Conservation (phyloP, 1,284 basidiomycete species). For the Entoloma clypeatum region DNA sequence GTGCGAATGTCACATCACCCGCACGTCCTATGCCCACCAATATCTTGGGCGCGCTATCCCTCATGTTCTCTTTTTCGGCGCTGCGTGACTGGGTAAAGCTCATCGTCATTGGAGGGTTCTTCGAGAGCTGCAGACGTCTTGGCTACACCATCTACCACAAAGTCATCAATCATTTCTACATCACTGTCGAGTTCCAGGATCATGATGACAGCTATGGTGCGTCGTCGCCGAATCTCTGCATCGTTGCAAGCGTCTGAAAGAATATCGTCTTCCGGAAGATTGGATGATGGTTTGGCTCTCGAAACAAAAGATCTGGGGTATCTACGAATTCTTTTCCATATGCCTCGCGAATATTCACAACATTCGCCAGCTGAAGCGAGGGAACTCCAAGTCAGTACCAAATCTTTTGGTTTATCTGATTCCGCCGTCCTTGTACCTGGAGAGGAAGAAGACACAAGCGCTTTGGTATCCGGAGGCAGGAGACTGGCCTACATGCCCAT, state of each 20-base stretch:
- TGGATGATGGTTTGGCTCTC: conserved; percentile 66
- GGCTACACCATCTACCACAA: conserved; percentile 40
- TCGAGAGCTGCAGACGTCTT: conserved; percentile 55
- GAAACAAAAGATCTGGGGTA: conserved; percentile 46
- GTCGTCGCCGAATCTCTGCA: conserved; percentile 19
- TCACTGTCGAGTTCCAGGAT: conserved; percentile 60
- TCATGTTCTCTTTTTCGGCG: conserved; percentile 48
- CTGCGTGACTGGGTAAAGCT: conserved; percentile 65
- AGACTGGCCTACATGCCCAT: conserved; percentile 49
- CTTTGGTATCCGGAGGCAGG: conserved; percentile 26
- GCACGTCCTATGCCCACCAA: conserved; percentile 12
- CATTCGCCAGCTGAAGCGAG: conserved; percentile 37
- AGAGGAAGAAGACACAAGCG: conserved; percentile 32
- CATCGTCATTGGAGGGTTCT: conserved; percentile 52
- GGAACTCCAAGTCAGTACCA: conserved; percentile 50
- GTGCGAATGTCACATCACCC: neutral
- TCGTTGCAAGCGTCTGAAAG: conserved; percentile 1
- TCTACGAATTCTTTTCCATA: conserved; percentile 12
- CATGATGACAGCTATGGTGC: conserved; percentile 56
- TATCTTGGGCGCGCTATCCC: conserved; percentile 31
- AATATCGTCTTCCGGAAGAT: conserved; percentile 28
- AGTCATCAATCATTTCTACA: conserved; percentile 50
- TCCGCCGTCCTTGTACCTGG: conserved; percentile 32
- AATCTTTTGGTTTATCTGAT: conserved; percentile 34
- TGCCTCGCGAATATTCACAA: conserved; percentile 2